Percentiles rank a stretch among this genome's conserved stretches.
Conservation (phyloP, 192 early-diverging fungal species). For the Pilaira anomala region DNA sequence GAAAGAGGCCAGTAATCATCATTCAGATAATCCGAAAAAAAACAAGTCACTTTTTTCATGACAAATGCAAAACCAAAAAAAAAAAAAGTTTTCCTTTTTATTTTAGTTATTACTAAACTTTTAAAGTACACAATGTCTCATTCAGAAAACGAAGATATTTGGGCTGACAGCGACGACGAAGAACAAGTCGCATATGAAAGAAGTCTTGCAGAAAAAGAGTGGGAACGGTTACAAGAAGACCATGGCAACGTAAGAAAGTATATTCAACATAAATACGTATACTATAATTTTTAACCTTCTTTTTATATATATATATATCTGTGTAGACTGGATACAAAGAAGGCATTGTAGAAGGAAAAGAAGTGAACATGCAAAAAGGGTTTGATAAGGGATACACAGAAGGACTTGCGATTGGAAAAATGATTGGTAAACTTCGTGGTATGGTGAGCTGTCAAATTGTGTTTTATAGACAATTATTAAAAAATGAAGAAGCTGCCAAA, state of each 20-base stretch:
- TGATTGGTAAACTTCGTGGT: constrained; percentile 53
- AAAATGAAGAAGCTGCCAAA: constrained; percentile 8
- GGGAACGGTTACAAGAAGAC: constrained; percentile 56
- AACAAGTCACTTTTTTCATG: no score
- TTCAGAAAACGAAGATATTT: constrained; percentile 47
- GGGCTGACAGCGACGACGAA: constrained; percentile 43
- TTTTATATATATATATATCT: no score
- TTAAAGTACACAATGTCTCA: no score
- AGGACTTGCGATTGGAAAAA: constrained; percentile 46
- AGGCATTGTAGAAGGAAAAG: constrained; percentile 62
- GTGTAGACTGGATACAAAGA: constrained; percentile 61
- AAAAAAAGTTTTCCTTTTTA: no score
- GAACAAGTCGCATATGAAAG: constrained; percentile 51
- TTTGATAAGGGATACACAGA: constrained; percentile 63
- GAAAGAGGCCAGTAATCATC: no score
- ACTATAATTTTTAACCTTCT: neutral
- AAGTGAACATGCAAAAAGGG: constrained; percentile 52
- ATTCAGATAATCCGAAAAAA: no score
- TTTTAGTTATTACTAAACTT: no score
- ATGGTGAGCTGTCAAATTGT: constrained; percentile 13
- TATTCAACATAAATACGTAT: neutral
- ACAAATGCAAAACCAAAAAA: no score
- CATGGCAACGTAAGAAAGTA: constrained; percentile 55
- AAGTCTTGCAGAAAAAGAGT: constrained; percentile 55
- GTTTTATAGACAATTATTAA: constrained; percentile 9